Percentiles rank a stretch among this genome's conserved stretches.
Evolutionary conservation across 306 rosid species (phyloP).

Genomic region (Prunus mira): DNA sequence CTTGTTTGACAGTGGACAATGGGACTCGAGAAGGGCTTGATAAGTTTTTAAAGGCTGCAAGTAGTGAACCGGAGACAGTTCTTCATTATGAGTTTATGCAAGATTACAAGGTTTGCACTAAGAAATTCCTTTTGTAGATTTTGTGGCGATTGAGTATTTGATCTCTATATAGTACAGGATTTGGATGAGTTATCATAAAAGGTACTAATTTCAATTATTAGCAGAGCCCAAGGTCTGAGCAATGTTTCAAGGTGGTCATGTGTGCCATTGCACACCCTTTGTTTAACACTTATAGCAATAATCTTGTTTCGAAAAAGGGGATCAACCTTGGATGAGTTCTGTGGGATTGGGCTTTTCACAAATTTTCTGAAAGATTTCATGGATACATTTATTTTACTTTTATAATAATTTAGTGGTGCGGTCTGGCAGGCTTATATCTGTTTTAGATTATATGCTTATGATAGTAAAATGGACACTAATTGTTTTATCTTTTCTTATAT

Average conservation of each 20-base stretch:
- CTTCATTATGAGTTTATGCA: conserved; percentile 99
- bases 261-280: neutral
- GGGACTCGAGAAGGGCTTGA: conserved; percentile 92
- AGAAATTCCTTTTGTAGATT: conserved; percentile 4
- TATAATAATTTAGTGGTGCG: neutral
- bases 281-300: neutral
- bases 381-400: neutral
- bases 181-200: neutral
- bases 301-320: neutral
- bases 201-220: neutral
- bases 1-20: conserved; percentile 70
- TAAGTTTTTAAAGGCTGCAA: conserved; percentile 93
- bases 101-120: conserved; percentile 80
- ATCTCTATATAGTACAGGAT: conserved; percentile 8
- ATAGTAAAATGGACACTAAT: neutral
- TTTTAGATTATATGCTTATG: neutral
- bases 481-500: neutral
- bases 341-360: neutral
- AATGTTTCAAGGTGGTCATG: neutral
- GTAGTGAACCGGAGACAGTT: conserved; percentile 86
- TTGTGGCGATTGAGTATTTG: neutral
- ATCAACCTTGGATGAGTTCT: neutral
- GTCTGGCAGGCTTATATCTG: neutral
- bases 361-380: neutral
- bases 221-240: neutral